Evolutionary conservation across 768 basidiomycete genomes (phyloP).

Genomic region (Scleroderma bovista): DNA sequence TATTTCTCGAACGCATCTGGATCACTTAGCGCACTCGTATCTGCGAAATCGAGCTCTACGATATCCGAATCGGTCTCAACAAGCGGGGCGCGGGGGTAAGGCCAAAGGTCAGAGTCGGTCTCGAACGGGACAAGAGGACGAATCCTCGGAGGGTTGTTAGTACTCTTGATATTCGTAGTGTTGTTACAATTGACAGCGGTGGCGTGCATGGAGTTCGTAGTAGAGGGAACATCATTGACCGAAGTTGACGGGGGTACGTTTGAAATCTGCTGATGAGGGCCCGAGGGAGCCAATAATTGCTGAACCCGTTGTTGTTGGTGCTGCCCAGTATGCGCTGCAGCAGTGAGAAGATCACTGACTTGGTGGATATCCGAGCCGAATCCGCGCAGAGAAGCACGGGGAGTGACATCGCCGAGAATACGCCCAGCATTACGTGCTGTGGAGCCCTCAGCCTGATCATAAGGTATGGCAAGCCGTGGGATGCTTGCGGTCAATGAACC

Average conservation of each 20-base stretch:
- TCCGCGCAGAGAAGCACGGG: constrained; percentile 42
- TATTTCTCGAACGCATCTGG: constrained; percentile 47
- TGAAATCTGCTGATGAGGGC: constrained; percentile 4
- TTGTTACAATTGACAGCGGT: background rate
- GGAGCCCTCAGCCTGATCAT: constrained; percentile 10
- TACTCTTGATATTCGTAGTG: constrained; percentile 6
- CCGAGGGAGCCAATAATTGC: constrained; percentile 3
- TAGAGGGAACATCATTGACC: background rate
- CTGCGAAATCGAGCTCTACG: constrained; percentile 70
- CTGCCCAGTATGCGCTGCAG: constrained; percentile 9
- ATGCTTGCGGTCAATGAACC: constrained; percentile 39
- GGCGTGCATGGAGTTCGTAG: constrained; percentile 7
- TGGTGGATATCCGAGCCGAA: constrained; percentile 29
- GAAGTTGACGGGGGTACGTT: constrained; percentile 2
- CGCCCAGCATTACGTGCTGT: constrained; percentile 12
- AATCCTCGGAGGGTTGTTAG: constrained; percentile 20
- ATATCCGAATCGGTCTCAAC: constrained; percentile 48
- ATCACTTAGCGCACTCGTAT: constrained; percentile 69
- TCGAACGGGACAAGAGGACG: constrained; percentile 56
- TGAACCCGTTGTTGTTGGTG: constrained; percentile 13
- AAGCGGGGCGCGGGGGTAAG: constrained; percentile 49
- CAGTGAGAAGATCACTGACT: constrained; percentile 24
- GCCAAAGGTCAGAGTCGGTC: constrained; percentile 65
- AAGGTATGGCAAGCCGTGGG: constrained; percentile 28
- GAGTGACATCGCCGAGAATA: constrained; percentile 52